Evolutionary conservation across 2,329 filamentous ascomycete genomes (phyloP), one percentile per base, ranked within the genome.

Genomic region (Thelonectria rubi): DNA sequence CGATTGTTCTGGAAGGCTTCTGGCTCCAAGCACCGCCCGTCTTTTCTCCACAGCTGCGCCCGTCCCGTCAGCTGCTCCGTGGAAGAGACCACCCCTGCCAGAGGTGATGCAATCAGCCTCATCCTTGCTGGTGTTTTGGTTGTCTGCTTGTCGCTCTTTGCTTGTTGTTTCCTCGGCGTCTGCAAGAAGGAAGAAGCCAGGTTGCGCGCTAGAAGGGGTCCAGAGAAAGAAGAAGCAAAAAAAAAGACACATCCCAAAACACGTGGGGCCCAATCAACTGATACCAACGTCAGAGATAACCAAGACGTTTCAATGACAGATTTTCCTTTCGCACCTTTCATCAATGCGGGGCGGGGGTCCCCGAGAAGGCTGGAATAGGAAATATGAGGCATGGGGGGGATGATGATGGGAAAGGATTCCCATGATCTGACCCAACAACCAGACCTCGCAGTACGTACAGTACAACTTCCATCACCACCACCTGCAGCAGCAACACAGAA

Each of bases 1-100:
- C 18, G 43, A 46, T 17, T 67, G 58, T 70, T 70, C 68, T 70
- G 58, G 68, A 70, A 70, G 65, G 50, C 65, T 70, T 70, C 68
- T 70, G 67, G 58, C 50, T 52, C 58, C 50, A 30, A 26, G 11
- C 26, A 56, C 55, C 48, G 62, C 30, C n/a, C 26, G 24, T 20
- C 17, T n/a, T n/a, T 15, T 10, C 46, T n/a, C 58, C 58, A 51
- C 51, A 18, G 32, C 37, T 34, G 30, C 46, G 58, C 51, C 46
- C 46, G 51, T 53, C 32, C 48, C 47, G 49, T 30, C 32, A 32
- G 54, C 50, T 58, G 65, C 58, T 60, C 58, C 43, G 55, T 59
- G 55, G 18, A 54, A 21, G 3, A 4, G 6, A 12, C 20, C 20
- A 15, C 10, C 48, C 45, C 17, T 42, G 51, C 48, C 61, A 58